These are phyloP conservation scores for Huntiella omanensis DNA, from an alignment of 2,329 filamentous ascomycete species.

Conservation along the genomic window DNA sequence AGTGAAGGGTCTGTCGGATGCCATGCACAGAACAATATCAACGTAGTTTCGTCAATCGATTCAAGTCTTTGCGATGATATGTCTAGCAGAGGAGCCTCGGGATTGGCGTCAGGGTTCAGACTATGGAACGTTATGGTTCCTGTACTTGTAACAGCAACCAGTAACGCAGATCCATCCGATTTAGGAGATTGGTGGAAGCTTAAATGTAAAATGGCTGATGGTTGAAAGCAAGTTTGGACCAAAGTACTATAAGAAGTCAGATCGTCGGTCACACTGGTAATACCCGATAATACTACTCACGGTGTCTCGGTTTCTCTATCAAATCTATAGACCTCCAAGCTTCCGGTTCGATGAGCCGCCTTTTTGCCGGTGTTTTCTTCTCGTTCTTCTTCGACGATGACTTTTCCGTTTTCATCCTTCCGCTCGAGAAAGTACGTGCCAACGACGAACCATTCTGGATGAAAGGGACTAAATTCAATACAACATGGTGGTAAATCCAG, in stretches of 20 bases:
- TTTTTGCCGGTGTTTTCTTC: conserved; percentile 15
- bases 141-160: conserved; percentile 64
- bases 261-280: background rate
- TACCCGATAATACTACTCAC: conserved; percentile 3
- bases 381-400: conserved; percentile 10
- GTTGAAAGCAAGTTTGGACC: conserved; percentile 40
- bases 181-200: conserved; percentile 48
- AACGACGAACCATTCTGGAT: conserved; percentile 51
- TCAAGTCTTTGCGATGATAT: conserved; percentile 27
- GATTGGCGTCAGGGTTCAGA: conserved; percentile 23
- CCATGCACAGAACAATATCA: conserved; percentile 61
- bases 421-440: conserved; percentile 68
- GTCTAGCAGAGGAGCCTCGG: conserved; percentile 20
- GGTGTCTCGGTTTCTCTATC: conserved; percentile 2
- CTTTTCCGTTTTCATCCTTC: conserved; percentile 14
- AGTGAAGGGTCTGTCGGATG: conserved; percentile 35
- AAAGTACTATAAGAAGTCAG: conserved; percentile 24
- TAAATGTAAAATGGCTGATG: conserved; percentile 65
- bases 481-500: conserved; percentile 58
- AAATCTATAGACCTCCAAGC: conserved; percentile 38
- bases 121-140: conserved; percentile 48
- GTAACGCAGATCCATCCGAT: conserved; percentile 24
- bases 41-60: conserved; percentile 33
- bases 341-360: conserved; percentile 50
- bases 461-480: conserved; percentile 49